A percentile compares a stretch with the other conserved stretches of the same genome.
Conservation (phyloP, 1,284 basidiomycete genomes). For the Leccinum solheimii region DNA sequence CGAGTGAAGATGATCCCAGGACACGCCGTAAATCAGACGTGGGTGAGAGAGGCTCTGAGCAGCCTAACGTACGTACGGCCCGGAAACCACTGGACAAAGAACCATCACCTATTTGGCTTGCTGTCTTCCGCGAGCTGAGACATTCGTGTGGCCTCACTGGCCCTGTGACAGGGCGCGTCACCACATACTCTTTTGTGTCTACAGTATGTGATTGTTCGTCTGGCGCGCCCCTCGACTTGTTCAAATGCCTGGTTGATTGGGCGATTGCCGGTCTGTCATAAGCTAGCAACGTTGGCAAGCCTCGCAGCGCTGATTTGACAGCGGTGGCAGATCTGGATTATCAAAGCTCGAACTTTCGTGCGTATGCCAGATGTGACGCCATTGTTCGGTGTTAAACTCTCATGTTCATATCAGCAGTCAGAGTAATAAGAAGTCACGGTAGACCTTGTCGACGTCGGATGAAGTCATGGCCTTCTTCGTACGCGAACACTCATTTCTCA, state of each 20-base stretch:
- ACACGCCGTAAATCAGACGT: too few species aligned
- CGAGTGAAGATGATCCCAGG: too few species aligned
- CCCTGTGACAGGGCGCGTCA: background rate
- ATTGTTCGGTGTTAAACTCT: conserved; percentile 16
- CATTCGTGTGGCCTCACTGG: conserved; percentile 4
- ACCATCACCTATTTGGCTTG: conserved; percentile 10
- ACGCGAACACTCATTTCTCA: conserved; percentile 1
- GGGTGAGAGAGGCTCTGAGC: too few species aligned
- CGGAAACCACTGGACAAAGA: too few species aligned
- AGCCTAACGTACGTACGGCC: too few species aligned
- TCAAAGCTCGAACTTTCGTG: background rate
- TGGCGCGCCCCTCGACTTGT: conserved; percentile 3
- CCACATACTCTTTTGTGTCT: background rate
- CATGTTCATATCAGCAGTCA: conserved; percentile 20
- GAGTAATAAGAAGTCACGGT: conserved; percentile 1
- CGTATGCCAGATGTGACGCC: conserved; percentile 12
- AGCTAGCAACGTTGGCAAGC: background rate
- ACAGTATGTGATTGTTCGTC: conserved; percentile 6
- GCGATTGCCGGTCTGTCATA: conserved; percentile 6
- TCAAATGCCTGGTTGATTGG: conserved; percentile 7
- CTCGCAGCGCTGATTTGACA: background rate
- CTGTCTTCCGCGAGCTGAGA: background rate
- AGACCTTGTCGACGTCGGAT: conserved; percentile 20
- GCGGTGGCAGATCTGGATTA: conserved; percentile 12
- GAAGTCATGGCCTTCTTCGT: conserved; percentile 16